Evolutionary conservation across 73 alveolate species (phyloP).

Genomic region (Durusdinium trenchii): DNA sequence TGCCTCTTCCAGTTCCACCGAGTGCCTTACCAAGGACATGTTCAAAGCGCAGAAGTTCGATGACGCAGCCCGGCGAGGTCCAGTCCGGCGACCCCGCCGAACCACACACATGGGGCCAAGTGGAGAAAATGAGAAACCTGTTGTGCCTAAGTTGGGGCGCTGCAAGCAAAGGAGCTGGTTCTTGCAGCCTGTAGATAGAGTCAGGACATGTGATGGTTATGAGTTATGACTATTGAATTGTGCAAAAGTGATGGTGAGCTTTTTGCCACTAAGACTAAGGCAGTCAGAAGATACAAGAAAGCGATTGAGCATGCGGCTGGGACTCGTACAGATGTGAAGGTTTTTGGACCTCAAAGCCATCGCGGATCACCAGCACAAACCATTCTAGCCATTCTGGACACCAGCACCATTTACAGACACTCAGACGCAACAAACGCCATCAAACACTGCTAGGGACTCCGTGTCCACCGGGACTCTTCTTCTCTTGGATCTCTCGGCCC

Average conservation of each 20-base stretch:
- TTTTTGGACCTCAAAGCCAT: no score
- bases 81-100: background rate
- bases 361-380: background rate
- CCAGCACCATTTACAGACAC: no score
- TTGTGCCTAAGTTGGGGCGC: no score
- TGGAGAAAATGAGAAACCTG: background rate
- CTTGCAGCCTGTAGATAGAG: no score
- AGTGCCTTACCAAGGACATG: constrained; percentile 35
- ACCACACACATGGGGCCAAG: no score
- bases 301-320: constrained; percentile 85
- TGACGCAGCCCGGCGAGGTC: constrained; percentile 3
- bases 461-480: background rate
- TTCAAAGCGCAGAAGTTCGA: constrained; percentile 93
- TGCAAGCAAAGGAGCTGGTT: no score
- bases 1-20: no score
- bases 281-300: constrained; percentile 89
- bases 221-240: background rate
- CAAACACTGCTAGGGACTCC: background rate
- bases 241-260: background rate
- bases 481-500: background rate
- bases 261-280: background rate
- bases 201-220: no score
- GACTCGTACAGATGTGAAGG: background rate
- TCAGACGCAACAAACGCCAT: background rate
- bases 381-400: background rate